Evolutionary conservation across 495 filamentous ascomycete species (phyloP).

Genomic region (Elaphomyces granulatus): DNA sequence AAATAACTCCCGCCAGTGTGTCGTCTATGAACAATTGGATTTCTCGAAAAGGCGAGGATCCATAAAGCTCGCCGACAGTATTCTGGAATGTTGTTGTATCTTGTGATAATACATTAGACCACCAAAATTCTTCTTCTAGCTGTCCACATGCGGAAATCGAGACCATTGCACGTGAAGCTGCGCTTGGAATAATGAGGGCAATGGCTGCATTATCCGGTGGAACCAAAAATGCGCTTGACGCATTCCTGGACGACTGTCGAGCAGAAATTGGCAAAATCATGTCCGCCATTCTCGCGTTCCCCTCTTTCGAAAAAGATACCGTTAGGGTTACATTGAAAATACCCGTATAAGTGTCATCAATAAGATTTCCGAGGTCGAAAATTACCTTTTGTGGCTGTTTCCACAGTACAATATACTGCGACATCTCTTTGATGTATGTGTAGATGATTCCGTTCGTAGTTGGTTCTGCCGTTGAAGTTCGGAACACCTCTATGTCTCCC

Average conservation of each 20-base stretch:
- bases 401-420: conserved; percentile 55
- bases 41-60: conserved; percentile 68
- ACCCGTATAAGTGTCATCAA: conserved; percentile 64
- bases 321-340: conserved; percentile 70
- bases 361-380: conserved; percentile 69
- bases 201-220: conserved; percentile 46
- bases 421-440: conserved; percentile 79
- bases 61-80: conserved; percentile 43
- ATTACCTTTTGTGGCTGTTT: conserved; percentile 55
- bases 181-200: conserved; percentile 42
- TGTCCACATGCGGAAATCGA: conserved; percentile 69
- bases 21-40: conserved; percentile 70
- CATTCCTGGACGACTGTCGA: conserved; percentile 32
- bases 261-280: conserved; percentile 67
- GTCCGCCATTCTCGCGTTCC: conserved; percentile 39
- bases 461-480: conserved; percentile 81
- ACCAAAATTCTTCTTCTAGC: conserved; percentile 77
- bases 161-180: conserved; percentile 55
- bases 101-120: conserved; percentile 58
- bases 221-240: conserved; percentile 54
- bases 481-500: conserved; percentile 66
- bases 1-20: conserved; percentile 59
- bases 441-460: conserved; percentile 51
- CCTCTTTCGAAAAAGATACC: conserved; percentile 47
- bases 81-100: conserved; percentile 47